These are phyloP conservation scores for Bombardia bombarda DNA, from an alignment of 495 filamentous ascomycete genomes.

Conservation along the genomic window DNA sequence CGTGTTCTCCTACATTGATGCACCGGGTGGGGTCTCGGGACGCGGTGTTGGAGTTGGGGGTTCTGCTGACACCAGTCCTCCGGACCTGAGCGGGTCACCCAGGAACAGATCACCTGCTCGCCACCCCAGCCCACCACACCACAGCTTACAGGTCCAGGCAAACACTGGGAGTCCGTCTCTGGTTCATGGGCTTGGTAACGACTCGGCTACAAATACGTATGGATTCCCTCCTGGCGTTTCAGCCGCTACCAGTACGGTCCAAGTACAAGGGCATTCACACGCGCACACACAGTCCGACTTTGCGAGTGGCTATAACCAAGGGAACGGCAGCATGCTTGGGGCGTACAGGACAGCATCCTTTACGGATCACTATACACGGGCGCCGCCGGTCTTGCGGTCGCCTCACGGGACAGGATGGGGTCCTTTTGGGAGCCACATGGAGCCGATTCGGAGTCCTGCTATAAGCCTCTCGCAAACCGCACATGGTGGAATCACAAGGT, in stretches of 20 bases:
- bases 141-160: constrained; percentile 16
- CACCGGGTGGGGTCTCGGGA: constrained; percentile 24
- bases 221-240: constrained; percentile 34
- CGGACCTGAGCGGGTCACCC: constrained; percentile 39
- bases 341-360: constrained; percentile 36
- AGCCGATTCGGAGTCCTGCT: constrained; percentile 32
- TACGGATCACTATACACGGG: constrained; percentile 37
- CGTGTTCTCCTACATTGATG: constrained; percentile 60
- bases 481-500: constrained; percentile 27
- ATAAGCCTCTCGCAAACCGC: constrained; percentile 15
- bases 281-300: constrained; percentile 15
- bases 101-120: constrained; percentile 35
- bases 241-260: constrained; percentile 25
- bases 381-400: constrained; percentile 37
- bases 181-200: constrained; percentile 20
- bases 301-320: constrained; percentile 27
- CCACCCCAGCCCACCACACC: constrained; percentile 32
- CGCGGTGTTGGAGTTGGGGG: constrained; percentile 16
- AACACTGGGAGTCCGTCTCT: constrained; percentile 20
- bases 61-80: constrained; percentile 29
- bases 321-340: constrained; percentile 37
- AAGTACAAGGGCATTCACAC: constrained; percentile 16
- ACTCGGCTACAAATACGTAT: constrained; percentile 38
- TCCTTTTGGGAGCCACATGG: constrained; percentile 33
- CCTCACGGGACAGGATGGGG: constrained; percentile 38